phyloP scores from a whole-genome alignment of 202 grass and related monocot genomes.

The Panicum hallii region DNA sequence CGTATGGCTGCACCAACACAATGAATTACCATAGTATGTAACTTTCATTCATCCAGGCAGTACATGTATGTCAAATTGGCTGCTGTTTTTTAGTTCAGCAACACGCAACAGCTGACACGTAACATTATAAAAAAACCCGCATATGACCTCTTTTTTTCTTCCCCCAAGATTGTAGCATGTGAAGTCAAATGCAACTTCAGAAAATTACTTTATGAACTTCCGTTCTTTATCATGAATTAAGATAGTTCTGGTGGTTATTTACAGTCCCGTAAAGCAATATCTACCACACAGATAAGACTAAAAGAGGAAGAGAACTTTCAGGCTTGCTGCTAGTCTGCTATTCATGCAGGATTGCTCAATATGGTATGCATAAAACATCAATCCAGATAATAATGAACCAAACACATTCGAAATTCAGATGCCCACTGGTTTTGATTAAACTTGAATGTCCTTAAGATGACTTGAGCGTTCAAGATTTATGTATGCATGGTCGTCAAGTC shows the following conservation, averaged over 20 bases:
- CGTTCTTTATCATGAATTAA: background rate
- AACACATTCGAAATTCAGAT: background rate
- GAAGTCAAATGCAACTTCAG: background rate
- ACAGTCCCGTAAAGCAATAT: background rate
- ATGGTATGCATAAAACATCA: background rate
- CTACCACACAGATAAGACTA: background rate
- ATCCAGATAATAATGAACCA: background rate
- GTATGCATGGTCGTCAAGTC: too few species aligned
- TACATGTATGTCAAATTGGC: background rate
- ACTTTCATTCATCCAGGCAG: background rate
- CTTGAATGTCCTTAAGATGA: background rate
- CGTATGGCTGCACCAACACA: conserved; percentile 77
- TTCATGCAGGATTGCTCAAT: background rate
- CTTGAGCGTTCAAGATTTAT: background rate
- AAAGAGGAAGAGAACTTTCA: background rate
- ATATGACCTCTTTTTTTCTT: background rate
- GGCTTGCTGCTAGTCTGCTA: background rate
- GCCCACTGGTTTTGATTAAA: background rate
- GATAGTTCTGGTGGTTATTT: background rate
- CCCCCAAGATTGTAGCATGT: background rate
- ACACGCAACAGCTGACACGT: background rate
- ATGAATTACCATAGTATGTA: conserved; percentile 8
- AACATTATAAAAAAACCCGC: too few species aligned
- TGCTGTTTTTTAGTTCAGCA: background rate
- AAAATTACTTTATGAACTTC: background rate